Conservation (phyloP, 805 yeast species). For the Starmerella scarabaei region DNA sequence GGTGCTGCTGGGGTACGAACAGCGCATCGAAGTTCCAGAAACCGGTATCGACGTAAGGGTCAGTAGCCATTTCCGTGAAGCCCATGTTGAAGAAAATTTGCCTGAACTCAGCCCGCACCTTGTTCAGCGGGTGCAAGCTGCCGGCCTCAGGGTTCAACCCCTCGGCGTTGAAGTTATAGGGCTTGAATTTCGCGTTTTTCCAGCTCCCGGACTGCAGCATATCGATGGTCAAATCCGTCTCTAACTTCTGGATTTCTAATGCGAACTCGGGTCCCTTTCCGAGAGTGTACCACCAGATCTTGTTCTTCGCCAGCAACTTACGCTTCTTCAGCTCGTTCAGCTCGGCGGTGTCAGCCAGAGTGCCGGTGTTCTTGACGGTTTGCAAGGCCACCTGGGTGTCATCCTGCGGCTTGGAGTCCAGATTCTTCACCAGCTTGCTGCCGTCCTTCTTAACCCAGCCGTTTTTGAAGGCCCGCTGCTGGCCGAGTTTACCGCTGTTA, state of each 20-base stretch:
- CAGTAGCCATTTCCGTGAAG: conserved; percentile 97
- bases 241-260: conserved; percentile 61
- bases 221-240: conserved; percentile 89
- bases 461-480: conserved; percentile 93
- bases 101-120: conserved; percentile 95
- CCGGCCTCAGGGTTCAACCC: conserved; percentile 80
- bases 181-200: conserved; percentile 76
- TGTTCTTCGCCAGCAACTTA: conserved; percentile 61
- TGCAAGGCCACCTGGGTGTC: conserved; percentile 52
- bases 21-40: conserved; percentile 98
- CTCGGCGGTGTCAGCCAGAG: conserved; percentile 52
- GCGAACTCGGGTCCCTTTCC: conserved; percentile 77
- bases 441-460: conserved; percentile 91
- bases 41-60: conserved; percentile 94
- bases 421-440: conserved; percentile 52
- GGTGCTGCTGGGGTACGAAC: conserved; percentile 98
- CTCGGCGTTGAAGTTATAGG: conserved; percentile 91
- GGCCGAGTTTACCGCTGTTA: conserved; percentile 78
- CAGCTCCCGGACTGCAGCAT: conserved; percentile 77
- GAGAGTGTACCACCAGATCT: conserved; percentile 61
- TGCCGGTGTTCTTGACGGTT: conserved; percentile 41
- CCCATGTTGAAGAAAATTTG: conserved; percentile 97
- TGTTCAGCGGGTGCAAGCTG: conserved; percentile 90
- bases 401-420: conserved; percentile 44
- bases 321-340: conserved; percentile 85